Evolutionary conservation across 768 basidiomycete genomes (phyloP).

Genomic region (Termitomyces sp.): DNA sequence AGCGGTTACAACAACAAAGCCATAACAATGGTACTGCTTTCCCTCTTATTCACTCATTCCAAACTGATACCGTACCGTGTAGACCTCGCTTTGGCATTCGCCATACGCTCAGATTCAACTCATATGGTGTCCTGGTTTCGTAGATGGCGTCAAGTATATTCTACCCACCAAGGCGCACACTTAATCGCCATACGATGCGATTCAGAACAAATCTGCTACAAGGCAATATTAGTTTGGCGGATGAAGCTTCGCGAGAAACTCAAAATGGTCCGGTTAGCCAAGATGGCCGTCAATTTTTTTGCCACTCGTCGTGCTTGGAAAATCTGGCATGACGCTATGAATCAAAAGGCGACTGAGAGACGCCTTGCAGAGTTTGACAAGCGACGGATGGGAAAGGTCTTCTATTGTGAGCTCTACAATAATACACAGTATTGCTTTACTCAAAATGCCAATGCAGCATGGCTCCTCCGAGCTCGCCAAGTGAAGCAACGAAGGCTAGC

Average conservation of each 20-base stretch:
- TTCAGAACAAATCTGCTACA: constrained; percentile 31
- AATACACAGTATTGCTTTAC: background rate
- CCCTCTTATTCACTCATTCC: background rate
- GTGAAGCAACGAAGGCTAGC: constrained; percentile 35
- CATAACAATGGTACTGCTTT: constrained; percentile 39
- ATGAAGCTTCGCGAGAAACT: constrained; percentile 43
- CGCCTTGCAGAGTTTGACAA: constrained; percentile 39
- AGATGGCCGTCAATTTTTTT: constrained; percentile 47
- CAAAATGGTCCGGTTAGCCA: constrained; percentile 49
- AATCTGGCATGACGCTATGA: constrained; percentile 41
- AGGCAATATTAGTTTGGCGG: constrained; percentile 50
- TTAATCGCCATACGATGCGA: constrained; percentile 47
- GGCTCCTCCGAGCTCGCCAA: constrained; percentile 35
- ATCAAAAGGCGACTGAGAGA: constrained; percentile 37
- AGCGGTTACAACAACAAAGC: constrained; percentile 31
- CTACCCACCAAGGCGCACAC: constrained; percentile 39
- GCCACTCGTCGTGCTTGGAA: constrained; percentile 41
- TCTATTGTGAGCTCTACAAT: constrained; percentile 10
- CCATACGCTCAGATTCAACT: constrained; percentile 36
- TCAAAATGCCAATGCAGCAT: constrained; percentile 28
- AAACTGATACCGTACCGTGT: constrained; percentile 1
- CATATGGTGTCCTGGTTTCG: constrained; percentile 29
- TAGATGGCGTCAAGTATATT: constrained; percentile 40
- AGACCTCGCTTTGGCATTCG: constrained; percentile 51
- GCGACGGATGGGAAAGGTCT: constrained; percentile 21